Base-by-base conservation (phyloP, 2,329 filamentous ascomycete species). In the Nemania sp. region DNA sequence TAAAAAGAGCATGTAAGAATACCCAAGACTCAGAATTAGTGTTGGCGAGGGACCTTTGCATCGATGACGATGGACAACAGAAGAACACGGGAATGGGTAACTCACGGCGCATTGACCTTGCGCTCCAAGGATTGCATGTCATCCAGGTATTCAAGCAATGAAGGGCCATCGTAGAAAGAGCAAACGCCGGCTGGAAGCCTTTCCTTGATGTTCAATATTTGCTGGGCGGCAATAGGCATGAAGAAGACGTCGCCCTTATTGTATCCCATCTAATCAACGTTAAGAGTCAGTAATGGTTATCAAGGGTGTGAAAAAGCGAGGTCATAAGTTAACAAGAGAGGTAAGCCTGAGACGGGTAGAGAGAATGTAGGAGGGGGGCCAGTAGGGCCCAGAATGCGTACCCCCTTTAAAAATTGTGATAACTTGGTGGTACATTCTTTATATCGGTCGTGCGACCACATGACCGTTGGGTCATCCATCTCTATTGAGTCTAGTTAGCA, bases 391-490 rank as follows among this genome's bases (percentile, higher is more conserved):
- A 20, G 18, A 63, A 41, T 32, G 32, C 68, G 2, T 70, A 70
- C 68, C 61, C 89, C 92, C 84, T 97, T 97, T 70, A 99, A 83
- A 86, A 97, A 98, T 73, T 90, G 88, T 18, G 89, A 81, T 57
- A 99, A 89, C 84, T 98, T 99, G 73, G 90, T 90, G 3, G 90
- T 94, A 81, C 96, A 99, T 82, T 99, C 96, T 77, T 93, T 90
- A 84, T 93, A 99, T 64, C 96, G 91, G 47, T 93, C 92, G 75
- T 98, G 89, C 62, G 92, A 96, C 97, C 97, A 99, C 77, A 97
- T 89, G 59, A 99, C 97, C 2, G 96, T 99, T 11, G 91, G 86
- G 79, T 99, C 96, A 79, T 99, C 96, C 97, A 99, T 99, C 87
- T 99, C 68, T 72, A 29, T 67, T 18, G 7, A 51, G 22, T 24